Conservation (phyloP, 2,329 filamentous ascomycete genomes). For the Alternaria alternata region DNA sequence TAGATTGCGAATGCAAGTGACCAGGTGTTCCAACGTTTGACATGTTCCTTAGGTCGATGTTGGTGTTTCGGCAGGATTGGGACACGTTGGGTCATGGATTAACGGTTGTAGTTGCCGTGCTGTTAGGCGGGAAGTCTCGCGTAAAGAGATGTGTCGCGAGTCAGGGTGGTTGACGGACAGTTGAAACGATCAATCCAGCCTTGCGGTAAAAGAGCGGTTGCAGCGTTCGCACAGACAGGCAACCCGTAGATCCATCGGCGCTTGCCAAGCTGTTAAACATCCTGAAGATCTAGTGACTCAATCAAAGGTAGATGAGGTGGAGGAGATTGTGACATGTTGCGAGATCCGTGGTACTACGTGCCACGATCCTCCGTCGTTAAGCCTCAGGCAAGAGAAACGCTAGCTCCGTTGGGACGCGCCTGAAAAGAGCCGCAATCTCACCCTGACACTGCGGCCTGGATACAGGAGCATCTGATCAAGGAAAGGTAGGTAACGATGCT, state of each 20-base stretch:
- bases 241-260: neutral
- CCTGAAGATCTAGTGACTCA: neutral
- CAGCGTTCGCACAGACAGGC: conserved; percentile 33
- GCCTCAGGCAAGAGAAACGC: neutral
- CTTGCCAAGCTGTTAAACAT: neutral
- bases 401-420: neutral
- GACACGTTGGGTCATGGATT: conserved; percentile 19
- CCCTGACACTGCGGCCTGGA: neutral
- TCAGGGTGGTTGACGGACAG: neutral
- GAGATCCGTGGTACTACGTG: neutral
- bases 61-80: conserved; percentile 26
- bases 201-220: conserved; percentile 9
- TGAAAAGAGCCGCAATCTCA: neutral
- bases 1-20: conserved; percentile 18
- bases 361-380: neutral
- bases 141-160: conserved; percentile 1
- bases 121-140: conserved; percentile 18
- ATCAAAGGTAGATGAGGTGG: neutral
- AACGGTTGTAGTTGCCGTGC: conserved; percentile 21
- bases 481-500: conserved; percentile 17
- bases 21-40: conserved; percentile 21
- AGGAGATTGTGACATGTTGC: neutral
- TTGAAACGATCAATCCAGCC: conserved; percentile 5
- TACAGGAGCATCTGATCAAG: neutral
- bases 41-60: conserved; percentile 21